Percentiles rank a stretch among this genome's conserved stretches.
These are phyloP conservation scores for Botrytis hyacinthi DNA, from an alignment of 2,329 filamentous ascomycete species.

Conservation along the genomic window DNA sequence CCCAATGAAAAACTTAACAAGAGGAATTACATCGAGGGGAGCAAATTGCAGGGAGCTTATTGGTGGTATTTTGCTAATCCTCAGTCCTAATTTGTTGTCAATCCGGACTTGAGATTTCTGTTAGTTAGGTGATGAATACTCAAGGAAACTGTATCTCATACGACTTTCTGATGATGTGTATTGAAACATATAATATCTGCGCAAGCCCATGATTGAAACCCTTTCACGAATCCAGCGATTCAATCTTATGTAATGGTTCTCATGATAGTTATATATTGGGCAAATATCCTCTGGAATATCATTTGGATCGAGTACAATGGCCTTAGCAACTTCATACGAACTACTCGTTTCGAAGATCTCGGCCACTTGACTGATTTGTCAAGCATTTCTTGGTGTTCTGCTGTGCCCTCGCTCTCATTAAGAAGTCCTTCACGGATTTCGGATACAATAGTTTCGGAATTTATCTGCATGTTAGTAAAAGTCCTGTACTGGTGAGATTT, in stretches of 20 bases:
- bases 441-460: background rate
- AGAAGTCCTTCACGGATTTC: background rate
- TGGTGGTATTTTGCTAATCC: conserved; percentile 18
- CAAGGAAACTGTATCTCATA: background rate
- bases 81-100: background rate
- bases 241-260: background rate
- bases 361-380: background rate
- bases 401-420: background rate
- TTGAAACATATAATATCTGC: background rate
- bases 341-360: background rate
- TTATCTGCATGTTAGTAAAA: background rate
- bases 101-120: background rate
- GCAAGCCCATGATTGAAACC: background rate
- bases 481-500: too few species aligned
- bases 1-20: conserved; percentile 12
- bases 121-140: background rate
- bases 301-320: background rate
- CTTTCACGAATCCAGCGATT: background rate
- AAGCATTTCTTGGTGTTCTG: background rate
- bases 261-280: background rate
- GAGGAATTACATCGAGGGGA: conserved; percentile 12
- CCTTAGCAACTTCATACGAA: background rate
- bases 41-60: conserved; percentile 12
- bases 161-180: background rate
- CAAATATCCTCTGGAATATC: accelerated